phyloP scores from a whole-genome alignment of 805 yeast genomes.

The Myxozyma vanderwaltii region DNA sequence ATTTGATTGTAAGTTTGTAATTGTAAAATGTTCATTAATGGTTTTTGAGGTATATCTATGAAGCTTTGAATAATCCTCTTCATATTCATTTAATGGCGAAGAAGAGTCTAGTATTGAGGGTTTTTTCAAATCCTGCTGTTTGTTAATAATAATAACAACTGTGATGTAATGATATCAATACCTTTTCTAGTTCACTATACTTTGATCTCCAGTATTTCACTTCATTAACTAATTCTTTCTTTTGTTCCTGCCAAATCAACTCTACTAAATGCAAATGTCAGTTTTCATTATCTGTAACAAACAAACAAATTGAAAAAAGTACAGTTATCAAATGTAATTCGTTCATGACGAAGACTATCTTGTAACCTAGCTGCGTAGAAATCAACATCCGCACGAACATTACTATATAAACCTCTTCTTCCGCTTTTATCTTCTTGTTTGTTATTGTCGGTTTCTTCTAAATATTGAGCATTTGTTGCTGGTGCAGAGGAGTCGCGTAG shows the following conservation, averaged over 20 bases:
- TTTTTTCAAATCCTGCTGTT: too few species aligned
- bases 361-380: conserved; percentile 25
- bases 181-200: conserved; percentile 8
- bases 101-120: too few species aligned
- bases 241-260: conserved; percentile 26
- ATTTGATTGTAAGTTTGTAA: too few species aligned
- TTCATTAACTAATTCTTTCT: conserved; percentile 23
- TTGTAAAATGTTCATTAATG: too few species aligned
- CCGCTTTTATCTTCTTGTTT: neutral
- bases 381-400: conserved; percentile 31
- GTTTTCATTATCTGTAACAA: neutral
- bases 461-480: too few species aligned
- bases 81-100: too few species aligned
- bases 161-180: neutral
- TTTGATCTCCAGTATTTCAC: conserved; percentile 19
- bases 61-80: too few species aligned
- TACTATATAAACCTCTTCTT: conserved; percentile 1
- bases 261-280: conserved; percentile 9
- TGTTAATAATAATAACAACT: too few species aligned
- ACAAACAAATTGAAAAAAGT: neutral
- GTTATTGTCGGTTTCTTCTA: too few species aligned
- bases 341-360: conserved; percentile 29
- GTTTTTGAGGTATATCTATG: too few species aligned
- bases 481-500: too few species aligned
- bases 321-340: conserved; percentile 24